Base-by-base conservation (phyloP, 2,329 filamentous ascomycete species). In the Microcera coccophila region DNA sequence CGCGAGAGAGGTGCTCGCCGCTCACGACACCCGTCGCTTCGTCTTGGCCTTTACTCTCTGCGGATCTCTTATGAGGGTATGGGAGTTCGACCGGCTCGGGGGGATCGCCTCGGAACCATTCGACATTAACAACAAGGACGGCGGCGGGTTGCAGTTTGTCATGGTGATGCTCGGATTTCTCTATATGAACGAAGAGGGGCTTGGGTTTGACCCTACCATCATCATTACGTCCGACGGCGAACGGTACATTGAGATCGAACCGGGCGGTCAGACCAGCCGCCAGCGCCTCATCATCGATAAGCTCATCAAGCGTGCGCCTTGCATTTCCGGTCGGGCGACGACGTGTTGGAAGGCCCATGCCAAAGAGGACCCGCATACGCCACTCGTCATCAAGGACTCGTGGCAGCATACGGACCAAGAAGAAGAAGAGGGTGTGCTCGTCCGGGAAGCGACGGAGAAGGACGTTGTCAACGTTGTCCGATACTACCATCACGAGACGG, bases 21-120 rank as follows among this genome's bases (percentile, higher is more conserved):
- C 63, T n/a, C 61, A 73, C 50, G 60, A 67, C 33, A 67, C 55
- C 24, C 64, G 66, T 47, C 63, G 68, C 18, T 76, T 74, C 48
- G 64, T 72, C 41, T 53, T 74, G 12, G 70, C 67, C 41, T 76
- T 77, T 60, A 75, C 71, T 4, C 45, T 76, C 12, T 76, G 63
- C 42, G 62, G 69, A 47, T 63, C 64, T 44, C 49, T 68, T 11
- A 72, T 76, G 65, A 64, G 67, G 36, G 49, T 75, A 42, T 76
- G 61, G 70, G 59, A 56, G 42, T 75, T 74, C 58, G 65, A 76
- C 52, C 58, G 66, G 15, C 47, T 73, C 1, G 70, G 72, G 12
- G 69, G 64, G 5, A 66, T 75, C 28, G 66, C 64, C 42, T 75
- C 70, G 9, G 53, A 64, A 17, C 57, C 60, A 24, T 75, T 75